Percentiles rank a stretch among this genome's conserved stretches.
These are phyloP conservation scores for Sphaerostilbella broomeana DNA, from an alignment of 2,329 filamentous ascomycete genomes.

Conservation along the genomic window DNA sequence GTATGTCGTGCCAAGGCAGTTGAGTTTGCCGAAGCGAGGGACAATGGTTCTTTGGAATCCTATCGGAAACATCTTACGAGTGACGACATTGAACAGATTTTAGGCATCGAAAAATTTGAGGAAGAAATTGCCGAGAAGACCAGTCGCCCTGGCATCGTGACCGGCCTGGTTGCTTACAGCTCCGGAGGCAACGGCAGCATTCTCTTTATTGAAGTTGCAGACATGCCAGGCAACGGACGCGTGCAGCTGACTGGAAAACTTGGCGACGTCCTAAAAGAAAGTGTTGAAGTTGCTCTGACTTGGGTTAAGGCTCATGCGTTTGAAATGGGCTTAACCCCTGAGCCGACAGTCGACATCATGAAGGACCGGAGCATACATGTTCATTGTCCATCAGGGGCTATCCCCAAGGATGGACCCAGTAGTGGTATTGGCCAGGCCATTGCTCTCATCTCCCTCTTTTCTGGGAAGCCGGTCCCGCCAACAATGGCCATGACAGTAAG, in stretches of 20 bases:
- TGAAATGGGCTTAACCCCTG: slow-evolving; percentile 75
- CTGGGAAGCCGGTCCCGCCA: slow-evolving; percentile 76
- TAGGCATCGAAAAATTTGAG: slow-evolving; percentile 89
- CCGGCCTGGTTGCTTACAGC: slow-evolving; percentile 90
- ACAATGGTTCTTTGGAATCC: slow-evolving; percentile 57
- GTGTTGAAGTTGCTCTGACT: slow-evolving; percentile 87
- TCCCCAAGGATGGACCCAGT: slow-evolving; percentile 84
- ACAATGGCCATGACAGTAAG: slow-evolving; percentile 89
- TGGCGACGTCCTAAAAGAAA: slow-evolving; percentile 94
- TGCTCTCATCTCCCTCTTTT: slow-evolving; percentile 85
- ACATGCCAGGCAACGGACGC: slow-evolving; percentile 88
- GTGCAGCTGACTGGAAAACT: slow-evolving; percentile 96
- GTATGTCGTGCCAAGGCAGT: slow-evolving; percentile 95
- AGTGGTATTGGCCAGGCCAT: slow-evolving; percentile 93
- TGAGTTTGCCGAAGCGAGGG: slow-evolving; percentile 84
- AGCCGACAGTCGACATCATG: slow-evolving; percentile 88
- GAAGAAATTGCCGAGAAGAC: slow-evolving; percentile 90
- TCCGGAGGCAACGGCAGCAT: slow-evolving; percentile 91
- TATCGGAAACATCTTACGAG: slow-evolving; percentile 71
- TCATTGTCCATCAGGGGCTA: slow-evolving; percentile 89
- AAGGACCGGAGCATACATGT: slow-evolving; percentile 90
- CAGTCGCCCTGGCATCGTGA: slow-evolving; percentile 83
- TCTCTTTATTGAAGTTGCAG: slow-evolving; percentile 94
- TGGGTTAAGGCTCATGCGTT: slow-evolving; percentile 98
- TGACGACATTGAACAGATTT: slow-evolving; percentile 79